Evolutionary conservation across 345 rosid genomes (phyloP), one percentile per base, ranked within the genome.

Genomic region (Dimocarpus longan): DNA sequence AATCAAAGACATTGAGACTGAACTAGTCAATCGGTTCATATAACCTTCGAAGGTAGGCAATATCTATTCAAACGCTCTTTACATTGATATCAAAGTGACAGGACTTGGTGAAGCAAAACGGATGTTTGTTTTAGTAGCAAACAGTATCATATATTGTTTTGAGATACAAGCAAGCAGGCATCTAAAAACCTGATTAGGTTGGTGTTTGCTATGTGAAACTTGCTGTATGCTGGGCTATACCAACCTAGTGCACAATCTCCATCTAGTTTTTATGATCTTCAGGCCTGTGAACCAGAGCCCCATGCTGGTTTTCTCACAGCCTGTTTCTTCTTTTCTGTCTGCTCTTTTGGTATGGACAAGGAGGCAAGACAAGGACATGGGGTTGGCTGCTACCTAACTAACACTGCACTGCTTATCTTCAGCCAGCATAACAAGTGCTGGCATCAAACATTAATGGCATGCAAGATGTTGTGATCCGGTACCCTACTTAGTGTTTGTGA

Each of bases 321-420:
- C 80, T 76, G 59, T 81, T 80, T 21, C 71, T 77, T 80, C 75
- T 50, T 79, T 72, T 69, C 71, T 76, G 83, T 80, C 79, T 44
- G 62, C 40, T 68, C 37, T 42, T 56, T 78, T 24, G 76, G 11
- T 65, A 4, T n/a, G 65, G 68, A 74, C 4, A 74, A 50, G 81
- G 9, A 48, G 79, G 80, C 21, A 22, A 32, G 80, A 66, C 59
- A 81, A 16, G 39, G 76, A 79, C 78, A 18, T 54, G 24, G 64
- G 70, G 68, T 46, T 74, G 79, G 82, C 78, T 70, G 77, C 50
- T 78, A 57, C 82, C 84, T 21, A 77, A 77, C 82, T 65, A 57
- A 71, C 78, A 56, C 40, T 68, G 19, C 52, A 70, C 71, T 50
- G 73, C 75, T 67, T 26, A 24, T 67, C 80, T 74, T 68, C 48